Percentiles rank a stretch among this genome's conserved stretches.
phyloP scores from a whole-genome alignment of 2,329 filamentous ascomycete species.

The Monilinia aucupariae region DNA sequence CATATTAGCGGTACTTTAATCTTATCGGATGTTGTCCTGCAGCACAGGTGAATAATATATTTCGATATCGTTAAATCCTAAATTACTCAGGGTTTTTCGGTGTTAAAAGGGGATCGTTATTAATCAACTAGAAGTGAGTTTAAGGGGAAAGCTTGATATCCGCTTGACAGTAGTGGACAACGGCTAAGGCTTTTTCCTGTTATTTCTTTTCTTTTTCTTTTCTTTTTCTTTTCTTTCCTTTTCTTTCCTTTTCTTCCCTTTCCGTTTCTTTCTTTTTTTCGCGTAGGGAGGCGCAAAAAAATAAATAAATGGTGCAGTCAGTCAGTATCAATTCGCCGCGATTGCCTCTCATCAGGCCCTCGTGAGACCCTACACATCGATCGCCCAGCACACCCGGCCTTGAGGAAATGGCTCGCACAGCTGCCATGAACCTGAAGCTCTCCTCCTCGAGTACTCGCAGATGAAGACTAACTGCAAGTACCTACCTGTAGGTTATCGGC shows the following conservation, averaged over 20 bases:
- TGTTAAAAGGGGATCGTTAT: constrained; percentile 7
- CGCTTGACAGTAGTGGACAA: neutral
- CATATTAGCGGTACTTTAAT: neutral
- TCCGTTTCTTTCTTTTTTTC: neutral
- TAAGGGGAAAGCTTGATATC: neutral
- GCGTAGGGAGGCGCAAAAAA: neutral
- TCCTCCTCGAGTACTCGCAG: too few relatives aligned
- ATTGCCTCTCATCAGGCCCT: neutral
- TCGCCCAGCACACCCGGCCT: too few relatives aligned
- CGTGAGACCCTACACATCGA: neutral
- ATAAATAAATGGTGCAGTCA: neutral
- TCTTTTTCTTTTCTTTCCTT: neutral
- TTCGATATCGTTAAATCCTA: neutral
- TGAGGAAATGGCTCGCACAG: too few relatives aligned
- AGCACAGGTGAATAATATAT: neutral
- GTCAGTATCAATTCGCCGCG: neutral
- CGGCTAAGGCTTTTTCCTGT: neutral
- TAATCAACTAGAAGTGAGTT: neutral
- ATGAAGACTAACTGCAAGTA: too few relatives aligned
- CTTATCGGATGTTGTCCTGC: too few relatives aligned
- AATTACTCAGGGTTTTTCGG: neutral
- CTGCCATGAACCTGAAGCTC: too few relatives aligned
- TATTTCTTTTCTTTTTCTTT: neutral
- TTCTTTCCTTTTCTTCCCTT: neutral
- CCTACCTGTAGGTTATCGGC: too few relatives aligned